Evolutionary conservation across 805 yeast species (phyloP), one percentile per base, ranked within the genome.

Genomic region (Pichia thaimueangensis): DNA sequence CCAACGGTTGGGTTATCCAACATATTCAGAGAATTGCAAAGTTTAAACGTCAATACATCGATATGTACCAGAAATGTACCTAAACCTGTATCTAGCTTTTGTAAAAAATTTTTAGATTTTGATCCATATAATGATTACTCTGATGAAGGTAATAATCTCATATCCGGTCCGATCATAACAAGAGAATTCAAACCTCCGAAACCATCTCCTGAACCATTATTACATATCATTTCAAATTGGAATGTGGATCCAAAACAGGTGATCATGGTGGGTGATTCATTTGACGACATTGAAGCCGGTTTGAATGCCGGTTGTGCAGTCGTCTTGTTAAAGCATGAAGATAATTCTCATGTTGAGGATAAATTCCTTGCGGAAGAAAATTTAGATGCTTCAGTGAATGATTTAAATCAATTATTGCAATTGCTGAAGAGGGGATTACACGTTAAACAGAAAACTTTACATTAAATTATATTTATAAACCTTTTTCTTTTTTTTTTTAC

Each of bases 221-320:
- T 74, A 17, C 74, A 78, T 48, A 80, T 82, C 20, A 74, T 80
- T 3, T 21, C 41, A 4, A 11, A 31, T 9, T 75, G 83, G 79
- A 67, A 65, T 2, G 37, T 73, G 15, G 50, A 58, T 1, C 75
- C 83, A 0, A 49, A 58, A 15, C 64, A 72, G 30, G 47, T 81
- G 24, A 55, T 80, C 6, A 82, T 82, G 88, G 82, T 82, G 13
- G 89, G 89, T 11, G 88, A 82, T 55, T 81, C 87, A 0, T 58
- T 67, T 31, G 88, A 82, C 58, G 89, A 82, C 53, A 76, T 82
- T 78, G 60, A 52, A 32, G 75, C 84, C 24, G 88, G 86, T 3
- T 56, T 67, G 24, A 50, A 63, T n/a, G 87, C 88, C 1, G 87
- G 87, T 0, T 73, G 75, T 33, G 63, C 70, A 3, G 72, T 86